Percentiles rank a stretch among this genome's conserved stretches.
phyloP scores from a whole-genome alignment of 345 rosid species.

The Iberis pinnata region DNA sequence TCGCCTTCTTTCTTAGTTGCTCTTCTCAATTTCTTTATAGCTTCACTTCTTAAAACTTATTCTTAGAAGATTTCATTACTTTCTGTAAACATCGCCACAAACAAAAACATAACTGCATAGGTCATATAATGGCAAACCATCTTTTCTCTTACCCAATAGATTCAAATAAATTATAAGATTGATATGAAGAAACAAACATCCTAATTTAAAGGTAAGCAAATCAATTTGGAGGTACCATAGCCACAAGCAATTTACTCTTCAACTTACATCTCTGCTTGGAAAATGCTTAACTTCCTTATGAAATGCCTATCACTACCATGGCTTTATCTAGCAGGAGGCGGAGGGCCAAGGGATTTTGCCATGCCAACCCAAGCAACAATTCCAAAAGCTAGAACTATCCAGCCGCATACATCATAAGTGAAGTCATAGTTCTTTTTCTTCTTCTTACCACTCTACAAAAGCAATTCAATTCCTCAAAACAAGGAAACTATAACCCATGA shows the following conservation, averaged over 20 bases:
- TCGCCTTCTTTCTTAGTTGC: no score
- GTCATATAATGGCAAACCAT: background rate
- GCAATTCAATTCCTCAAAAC: background rate
- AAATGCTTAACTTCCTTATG: constrained; percentile 9
- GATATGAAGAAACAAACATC: constrained; percentile 10
- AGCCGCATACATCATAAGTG: constrained; percentile 76
- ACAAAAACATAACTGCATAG: constrained; percentile 5
- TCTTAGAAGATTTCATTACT: no score
- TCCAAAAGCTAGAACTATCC: constrained; percentile 82
- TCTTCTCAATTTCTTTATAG: no score
- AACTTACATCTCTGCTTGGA: constrained; percentile 4
- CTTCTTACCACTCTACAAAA: constrained; percentile 35
- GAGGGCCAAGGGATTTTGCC: constrained; percentile 77
- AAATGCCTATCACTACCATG: background rate
- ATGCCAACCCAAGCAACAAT: constrained; percentile 80
- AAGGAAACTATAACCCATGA: background rate
- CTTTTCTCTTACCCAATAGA: background rate
- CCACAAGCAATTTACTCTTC: constrained; percentile 9
- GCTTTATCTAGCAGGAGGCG: constrained; percentile 32
- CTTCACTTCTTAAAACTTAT: background rate
- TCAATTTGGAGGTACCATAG: constrained; percentile 7
- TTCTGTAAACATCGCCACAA: no score
- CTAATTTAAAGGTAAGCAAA: constrained; percentile 3
- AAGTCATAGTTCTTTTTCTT: constrained; percentile 73
- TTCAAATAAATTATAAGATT: background rate